Base-by-base conservation (phyloP, 495 filamentous ascomycete species). In the Cercophora scortea region DNA sequence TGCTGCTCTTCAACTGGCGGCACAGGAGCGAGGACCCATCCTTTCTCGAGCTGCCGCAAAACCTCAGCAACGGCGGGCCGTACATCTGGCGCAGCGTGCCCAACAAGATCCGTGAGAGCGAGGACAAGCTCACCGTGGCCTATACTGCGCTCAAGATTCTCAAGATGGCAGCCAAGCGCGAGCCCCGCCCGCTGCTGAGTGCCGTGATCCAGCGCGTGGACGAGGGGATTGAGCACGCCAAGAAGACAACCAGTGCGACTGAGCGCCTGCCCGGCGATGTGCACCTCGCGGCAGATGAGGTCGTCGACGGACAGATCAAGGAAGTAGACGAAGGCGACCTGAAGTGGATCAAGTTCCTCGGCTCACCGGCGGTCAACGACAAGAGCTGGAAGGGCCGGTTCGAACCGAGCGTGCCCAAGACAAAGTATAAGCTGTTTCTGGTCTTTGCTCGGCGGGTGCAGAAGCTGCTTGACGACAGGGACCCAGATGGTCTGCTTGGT, bases 371-470 rank as follows among this genome's bases (percentile, higher is more conserved):
- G 13, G 58, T 56, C 39, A 61, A 58, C 45, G 19, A 42, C 43
- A 43, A 32, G 36, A 63, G 51, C 34, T 66, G 50, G 52, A 38
- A 38, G 39, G 42, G 49, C 32, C 46, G 25, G 19, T 43, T 57
- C 5, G 13, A 42, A 0, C 54, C 52, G 10, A 42, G 59, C 39
- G 33, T 16, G 18, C 53, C 58, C 3, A 49, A 18, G 32, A 50
- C 53, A 6, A 58, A 58, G 40, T 58, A 62, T 17, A 50, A 50
- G 32, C 54, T 64, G 8, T 65, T 63, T 43, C 58, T 42, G 11
- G 52, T 63, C 44, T 69, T 69, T 47, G 62, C 64, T 7, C 25
- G n/a, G 6, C 52, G 61, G 13, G 53, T 69, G 38, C 48, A 61
- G 55, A 61, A 54, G 57, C 35, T 63, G 15, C 45, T 69, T 35